Percentiles rank a stretch among this genome's conserved stretches.
These are phyloP conservation scores for Biancaea sappan DNA, from an alignment of 306 rosid genomes.

Conservation along the genomic window DNA sequence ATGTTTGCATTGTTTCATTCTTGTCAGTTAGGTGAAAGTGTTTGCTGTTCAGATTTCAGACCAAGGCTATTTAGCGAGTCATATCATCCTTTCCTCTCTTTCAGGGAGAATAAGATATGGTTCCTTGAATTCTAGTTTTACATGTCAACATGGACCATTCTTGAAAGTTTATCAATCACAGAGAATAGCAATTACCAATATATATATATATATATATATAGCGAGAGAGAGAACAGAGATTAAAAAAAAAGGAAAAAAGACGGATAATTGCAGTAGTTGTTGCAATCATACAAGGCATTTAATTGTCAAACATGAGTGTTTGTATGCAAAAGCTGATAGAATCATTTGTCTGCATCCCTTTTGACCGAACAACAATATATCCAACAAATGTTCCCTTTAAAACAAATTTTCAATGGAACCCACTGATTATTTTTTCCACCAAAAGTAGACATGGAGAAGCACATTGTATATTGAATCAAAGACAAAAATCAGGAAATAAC, in stretches of 20 bases:
- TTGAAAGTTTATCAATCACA: neutral
- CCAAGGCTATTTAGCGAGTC: neutral
- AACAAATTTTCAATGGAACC: constrained; percentile 10
- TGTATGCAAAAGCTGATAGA: constrained; percentile 2
- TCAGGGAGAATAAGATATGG: constrained; percentile 1
- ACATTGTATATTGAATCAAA: constrained; percentile 25
- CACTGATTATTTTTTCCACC: constrained; percentile 10
- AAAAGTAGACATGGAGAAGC: neutral
- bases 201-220: too few species aligned
- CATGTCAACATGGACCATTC: neutral
- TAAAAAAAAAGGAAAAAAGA: neutral
- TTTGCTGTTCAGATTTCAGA: neutral
- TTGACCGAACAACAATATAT: neutral
- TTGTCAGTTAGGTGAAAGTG: neutral
- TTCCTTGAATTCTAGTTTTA: neutral
- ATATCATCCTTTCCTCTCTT: neutral
- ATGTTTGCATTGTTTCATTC: neutral
- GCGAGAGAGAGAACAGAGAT: too few species aligned
- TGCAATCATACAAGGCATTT: constrained; percentile 19
- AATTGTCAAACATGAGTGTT: neutral
- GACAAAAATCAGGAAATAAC: neutral
- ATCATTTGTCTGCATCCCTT: neutral
- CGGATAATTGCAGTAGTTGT: constrained; percentile 2
- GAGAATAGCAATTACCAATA: neutral
- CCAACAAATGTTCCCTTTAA: constrained; percentile 4